phyloP scores from a whole-genome alignment of 2,329 filamentous ascomycete species.

The Aspergillus awamori region DNA sequence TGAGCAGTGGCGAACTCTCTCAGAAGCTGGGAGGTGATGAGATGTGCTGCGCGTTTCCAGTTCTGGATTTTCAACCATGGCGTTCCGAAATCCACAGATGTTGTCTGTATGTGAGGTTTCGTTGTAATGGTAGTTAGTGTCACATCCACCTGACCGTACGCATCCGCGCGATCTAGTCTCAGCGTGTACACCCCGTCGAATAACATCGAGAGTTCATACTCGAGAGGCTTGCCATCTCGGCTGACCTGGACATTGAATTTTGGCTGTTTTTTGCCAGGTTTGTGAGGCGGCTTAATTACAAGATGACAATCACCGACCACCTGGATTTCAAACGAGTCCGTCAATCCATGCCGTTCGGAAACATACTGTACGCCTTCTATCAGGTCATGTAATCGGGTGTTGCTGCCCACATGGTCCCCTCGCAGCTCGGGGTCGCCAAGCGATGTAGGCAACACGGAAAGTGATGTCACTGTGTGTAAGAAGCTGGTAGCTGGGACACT shows the following conservation, averaged over 20 bases:
- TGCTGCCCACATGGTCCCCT: constrained; percentile 19
- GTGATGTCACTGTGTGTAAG: constrained; percentile 23
- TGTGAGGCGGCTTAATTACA: constrained; percentile 53
- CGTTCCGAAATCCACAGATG: constrained; percentile 47
- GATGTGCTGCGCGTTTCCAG: constrained; percentile 48
- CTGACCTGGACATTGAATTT: constrained; percentile 54
- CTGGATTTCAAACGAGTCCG: constrained; percentile 54
- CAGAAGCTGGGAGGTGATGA: constrained; percentile 38
- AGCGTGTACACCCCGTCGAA: constrained; percentile 59
- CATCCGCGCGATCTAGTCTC: constrained; percentile 53
- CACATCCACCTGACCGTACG: constrained; percentile 53
- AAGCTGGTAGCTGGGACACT: constrained; percentile 26
- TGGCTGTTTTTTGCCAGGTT: constrained; percentile 48
- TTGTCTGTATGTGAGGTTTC: constrained; percentile 39
- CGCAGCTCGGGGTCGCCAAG: constrained; percentile 22
- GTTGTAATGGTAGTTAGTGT: constrained; percentile 47
- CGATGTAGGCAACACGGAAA: constrained; percentile 27
- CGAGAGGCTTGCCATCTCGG: constrained; percentile 44
- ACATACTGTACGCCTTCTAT: constrained; percentile 28
- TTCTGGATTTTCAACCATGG: constrained; percentile 52
- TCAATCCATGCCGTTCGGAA: constrained; percentile 29
- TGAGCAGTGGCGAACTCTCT: constrained; percentile 44
- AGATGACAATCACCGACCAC: constrained; percentile 58
- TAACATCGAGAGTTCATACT: constrained; percentile 53
- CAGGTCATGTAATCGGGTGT: constrained; percentile 30